Conservation (phyloP, 1,284 basidiomycete genomes). For the Moniliophthora roreri region DNA sequence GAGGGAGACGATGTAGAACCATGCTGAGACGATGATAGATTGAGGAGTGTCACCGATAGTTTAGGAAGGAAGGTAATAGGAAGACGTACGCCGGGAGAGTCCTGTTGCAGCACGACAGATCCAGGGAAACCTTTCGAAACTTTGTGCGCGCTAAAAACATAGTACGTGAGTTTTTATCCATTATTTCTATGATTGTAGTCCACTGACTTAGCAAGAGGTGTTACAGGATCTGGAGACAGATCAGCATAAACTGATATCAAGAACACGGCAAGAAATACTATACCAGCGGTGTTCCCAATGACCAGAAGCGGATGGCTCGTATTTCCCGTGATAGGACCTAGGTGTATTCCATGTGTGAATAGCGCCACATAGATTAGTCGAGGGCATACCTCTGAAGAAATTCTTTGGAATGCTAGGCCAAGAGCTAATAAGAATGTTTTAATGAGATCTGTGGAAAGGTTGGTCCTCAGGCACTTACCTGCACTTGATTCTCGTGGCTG, state of each 20-base stretch:
- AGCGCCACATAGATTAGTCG: background rate
- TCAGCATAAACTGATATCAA: too few species aligned
- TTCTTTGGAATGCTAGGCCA: constrained; percentile 18
- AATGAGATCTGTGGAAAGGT: background rate
- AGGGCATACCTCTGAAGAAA: constrained; percentile 29
- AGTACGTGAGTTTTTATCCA: background rate
- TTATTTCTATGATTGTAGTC: background rate
- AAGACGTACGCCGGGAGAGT: constrained; percentile 37
- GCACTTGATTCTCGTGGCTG: too few species aligned
- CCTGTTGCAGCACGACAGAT: constrained; percentile 41
- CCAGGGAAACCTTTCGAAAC: constrained; percentile 34
- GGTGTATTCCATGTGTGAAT: background rate
- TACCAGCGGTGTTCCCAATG: constrained; percentile 22
- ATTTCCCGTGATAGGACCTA: constrained; percentile 21
- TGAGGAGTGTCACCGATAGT: background rate
- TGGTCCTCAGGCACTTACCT: too few species aligned
- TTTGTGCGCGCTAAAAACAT: constrained; percentile 34
- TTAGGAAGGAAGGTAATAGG: background rate
- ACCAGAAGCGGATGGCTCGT: constrained; percentile 21
- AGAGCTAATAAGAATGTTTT: background rate
- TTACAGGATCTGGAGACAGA: constrained; percentile 36
- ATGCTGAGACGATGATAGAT: constrained; percentile 35
- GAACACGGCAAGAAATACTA: background rate
- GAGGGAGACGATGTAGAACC: constrained; percentile 41
- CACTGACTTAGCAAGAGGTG: constrained; percentile 31